phyloP scores from a whole-genome alignment of 1,284 basidiomycete species.

The Malassezia caprae region DNA sequence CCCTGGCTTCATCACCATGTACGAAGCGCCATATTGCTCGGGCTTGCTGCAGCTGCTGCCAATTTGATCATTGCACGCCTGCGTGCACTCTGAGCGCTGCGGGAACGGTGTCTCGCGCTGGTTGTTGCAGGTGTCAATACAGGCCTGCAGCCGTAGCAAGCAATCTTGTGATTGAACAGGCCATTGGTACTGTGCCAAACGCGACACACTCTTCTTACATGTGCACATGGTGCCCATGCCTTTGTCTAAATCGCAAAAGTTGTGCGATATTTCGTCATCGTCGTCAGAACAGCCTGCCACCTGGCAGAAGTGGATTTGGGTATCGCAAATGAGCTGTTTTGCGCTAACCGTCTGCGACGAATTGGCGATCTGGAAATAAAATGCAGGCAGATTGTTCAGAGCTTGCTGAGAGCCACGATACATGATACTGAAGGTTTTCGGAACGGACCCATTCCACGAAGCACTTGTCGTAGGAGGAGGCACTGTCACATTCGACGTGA shows the following conservation, averaged over 20 bases:
- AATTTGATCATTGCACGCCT: constrained; percentile 27
- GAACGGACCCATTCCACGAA: constrained; percentile 4
- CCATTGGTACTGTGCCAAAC: constrained; percentile 42
- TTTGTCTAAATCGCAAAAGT: constrained; percentile 39
- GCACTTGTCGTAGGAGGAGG: neutral
- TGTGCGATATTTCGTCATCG: constrained; percentile 24
- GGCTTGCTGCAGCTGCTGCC: constrained; percentile 33
- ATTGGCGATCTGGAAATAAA: constrained; percentile 21
- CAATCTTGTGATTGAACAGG: constrained; percentile 42
- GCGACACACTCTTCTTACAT: constrained; percentile 28
- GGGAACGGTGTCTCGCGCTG: constrained; percentile 24
- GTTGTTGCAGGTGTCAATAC: constrained; percentile 27
- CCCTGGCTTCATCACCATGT: constrained; percentile 30
- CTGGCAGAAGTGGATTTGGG: constrained; percentile 35
- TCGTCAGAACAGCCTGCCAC: constrained; percentile 29
- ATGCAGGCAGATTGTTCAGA: constrained; percentile 12
- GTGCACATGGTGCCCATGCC: constrained; percentile 32
- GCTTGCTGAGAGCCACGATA: constrained; percentile 14
- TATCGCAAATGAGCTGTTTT: constrained; percentile 23
- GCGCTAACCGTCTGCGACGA: neutral
- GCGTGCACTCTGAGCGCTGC: constrained; percentile 25
- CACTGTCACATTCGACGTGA: constrained; percentile 6
- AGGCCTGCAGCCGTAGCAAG: constrained; percentile 27
- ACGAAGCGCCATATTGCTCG: constrained; percentile 37
- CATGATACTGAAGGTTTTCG: constrained; percentile 7